phyloP scores from a whole-genome alignment of 352 stramenopile species.

The Globisporangium spiculum region DNA sequence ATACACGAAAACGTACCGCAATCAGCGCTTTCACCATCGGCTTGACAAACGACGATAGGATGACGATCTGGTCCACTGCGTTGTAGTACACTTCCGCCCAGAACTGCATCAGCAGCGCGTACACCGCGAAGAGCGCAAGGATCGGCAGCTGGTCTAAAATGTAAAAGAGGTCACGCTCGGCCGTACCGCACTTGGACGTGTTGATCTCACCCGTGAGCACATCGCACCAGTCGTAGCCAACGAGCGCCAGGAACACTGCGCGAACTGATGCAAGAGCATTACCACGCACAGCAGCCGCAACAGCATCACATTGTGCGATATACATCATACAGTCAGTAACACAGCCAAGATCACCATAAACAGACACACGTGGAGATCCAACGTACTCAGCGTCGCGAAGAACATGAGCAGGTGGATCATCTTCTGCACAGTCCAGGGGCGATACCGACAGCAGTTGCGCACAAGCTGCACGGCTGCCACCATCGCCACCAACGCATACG shows the following conservation, averaged over 20 bases:
- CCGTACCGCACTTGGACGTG: slow-evolving; percentile 45
- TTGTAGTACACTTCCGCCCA: slow-evolving; percentile 91
- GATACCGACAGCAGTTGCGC: slow-evolving; percentile 82
- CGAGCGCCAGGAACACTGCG: slow-evolving; percentile 65
- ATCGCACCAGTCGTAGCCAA: slow-evolving; percentile 80
- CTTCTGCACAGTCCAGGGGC: slow-evolving; percentile 85
- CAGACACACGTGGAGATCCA: background rate
- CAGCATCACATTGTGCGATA: background rate
- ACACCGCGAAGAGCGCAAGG: slow-evolving; percentile 78
- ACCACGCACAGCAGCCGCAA: background rate
- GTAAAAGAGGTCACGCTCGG: slow-evolving; percentile 83
- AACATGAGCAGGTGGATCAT: slow-evolving; percentile 87
- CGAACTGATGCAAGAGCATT: slow-evolving; percentile 30
- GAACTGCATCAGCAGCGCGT: slow-evolving; percentile 82
- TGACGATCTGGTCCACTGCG: slow-evolving; percentile 66
- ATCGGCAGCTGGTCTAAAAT: slow-evolving; percentile 82
- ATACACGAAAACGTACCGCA: slow-evolving; percentile 28
- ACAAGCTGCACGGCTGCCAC: slow-evolving; percentile 64
- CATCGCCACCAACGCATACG: slow-evolving; percentile 64
- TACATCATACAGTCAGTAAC: background rate
- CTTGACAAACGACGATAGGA: slow-evolving; percentile 65
- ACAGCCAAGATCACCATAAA: background rate
- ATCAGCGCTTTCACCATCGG: slow-evolving; percentile 65
- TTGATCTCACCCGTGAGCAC: slow-evolving; percentile 68
- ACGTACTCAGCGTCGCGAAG: slow-evolving; percentile 58